These are phyloP conservation scores for Trebouxiophyceae sp. DNA, from an alignment of 163 green algal species.

Conservation along the genomic window DNA sequence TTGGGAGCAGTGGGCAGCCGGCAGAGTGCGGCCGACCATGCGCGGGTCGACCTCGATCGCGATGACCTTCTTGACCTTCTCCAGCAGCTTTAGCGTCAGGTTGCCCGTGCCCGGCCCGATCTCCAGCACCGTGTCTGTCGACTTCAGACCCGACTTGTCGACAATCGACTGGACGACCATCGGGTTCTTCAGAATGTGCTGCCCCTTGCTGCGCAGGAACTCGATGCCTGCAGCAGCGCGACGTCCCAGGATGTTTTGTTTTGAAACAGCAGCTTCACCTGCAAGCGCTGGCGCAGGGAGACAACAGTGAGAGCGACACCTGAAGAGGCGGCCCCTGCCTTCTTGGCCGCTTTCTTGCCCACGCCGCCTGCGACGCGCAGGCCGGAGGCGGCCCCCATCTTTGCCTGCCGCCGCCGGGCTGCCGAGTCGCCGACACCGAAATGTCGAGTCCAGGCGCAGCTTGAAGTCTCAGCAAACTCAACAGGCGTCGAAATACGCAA, in stretches of 20 bases:
- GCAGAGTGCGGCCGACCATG: constrained; percentile 67
- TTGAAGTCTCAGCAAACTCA: no score
- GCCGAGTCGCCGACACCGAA: no score
- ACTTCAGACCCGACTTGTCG: constrained; percentile 91
- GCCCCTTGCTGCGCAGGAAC: constrained; percentile 96
- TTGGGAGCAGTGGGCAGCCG: no score
- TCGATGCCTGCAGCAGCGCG: constrained; percentile 76
- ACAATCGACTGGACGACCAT: constrained; percentile 92
- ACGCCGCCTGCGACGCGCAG: constrained; percentile 76
- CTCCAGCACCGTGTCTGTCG: constrained; percentile 95
- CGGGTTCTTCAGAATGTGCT: constrained; percentile 99
- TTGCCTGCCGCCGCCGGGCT: no score
- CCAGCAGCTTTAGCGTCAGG: constrained; percentile 94
- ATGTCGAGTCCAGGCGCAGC: no score
- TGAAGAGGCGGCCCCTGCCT: constrained; percentile 45
- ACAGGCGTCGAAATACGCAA: no score
- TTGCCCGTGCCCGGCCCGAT: constrained; percentile 98
- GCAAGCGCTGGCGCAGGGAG: no score
- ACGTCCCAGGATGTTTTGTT: background rate
- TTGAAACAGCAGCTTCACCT: background rate
- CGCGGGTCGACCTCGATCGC: constrained; percentile 93
- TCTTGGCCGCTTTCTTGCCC: constrained; percentile 58
- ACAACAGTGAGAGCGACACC: constrained; percentile 18
- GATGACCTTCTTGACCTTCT: constrained; percentile 92
- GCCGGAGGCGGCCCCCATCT: no score